Evolutionary conservation across 768 basidiomycete species (phyloP).

Genomic region (Mycena galericulata): DNA sequence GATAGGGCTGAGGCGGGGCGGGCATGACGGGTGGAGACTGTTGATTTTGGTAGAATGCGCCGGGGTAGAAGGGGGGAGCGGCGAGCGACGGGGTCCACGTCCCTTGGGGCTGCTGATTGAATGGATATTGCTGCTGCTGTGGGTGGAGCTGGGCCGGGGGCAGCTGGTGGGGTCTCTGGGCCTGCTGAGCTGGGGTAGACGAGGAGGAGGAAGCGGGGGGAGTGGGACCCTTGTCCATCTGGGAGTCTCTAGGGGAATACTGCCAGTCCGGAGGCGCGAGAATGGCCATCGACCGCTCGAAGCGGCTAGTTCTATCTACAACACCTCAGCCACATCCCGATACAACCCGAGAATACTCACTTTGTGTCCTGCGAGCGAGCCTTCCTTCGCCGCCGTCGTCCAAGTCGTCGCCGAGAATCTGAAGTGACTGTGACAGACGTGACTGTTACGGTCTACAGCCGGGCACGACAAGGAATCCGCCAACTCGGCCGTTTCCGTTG

Average conservation of each 20-base stretch:
- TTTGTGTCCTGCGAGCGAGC: slow-evolving; percentile 4
- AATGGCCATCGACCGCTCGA: slow-evolving; percentile 74
- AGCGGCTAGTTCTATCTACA: background rate
- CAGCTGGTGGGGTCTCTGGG: slow-evolving; percentile 63
- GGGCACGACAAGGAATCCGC: too few relatives aligned
- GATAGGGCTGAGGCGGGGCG: slow-evolving; percentile 54
- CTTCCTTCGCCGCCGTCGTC: too few relatives aligned
- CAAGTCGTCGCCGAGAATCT: background rate
- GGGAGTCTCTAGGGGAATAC: slow-evolving; percentile 61
- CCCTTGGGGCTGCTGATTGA: slow-evolving; percentile 78
- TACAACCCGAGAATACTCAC: background rate
- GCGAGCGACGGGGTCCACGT: slow-evolving; percentile 77
- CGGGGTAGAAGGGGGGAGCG: slow-evolving; percentile 81
- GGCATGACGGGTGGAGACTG: slow-evolving; percentile 26
- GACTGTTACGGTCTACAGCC: too few relatives aligned
- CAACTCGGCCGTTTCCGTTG: too few relatives aligned
- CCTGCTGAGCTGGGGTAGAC: slow-evolving; percentile 66
- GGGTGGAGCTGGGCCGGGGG: slow-evolving; percentile 44
- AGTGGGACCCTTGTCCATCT: slow-evolving; percentile 67
- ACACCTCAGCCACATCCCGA: background rate
- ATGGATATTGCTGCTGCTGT: slow-evolving; percentile 56
- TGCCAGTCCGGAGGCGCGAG: slow-evolving; percentile 84
- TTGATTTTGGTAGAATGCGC: slow-evolving; percentile 66
- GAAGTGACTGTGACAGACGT: too few relatives aligned
- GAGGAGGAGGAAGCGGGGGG: slow-evolving; percentile 45